Evolutionary conservation across 83 land plant genomes (phyloP).

Genomic region (Thuja plicata): DNA sequence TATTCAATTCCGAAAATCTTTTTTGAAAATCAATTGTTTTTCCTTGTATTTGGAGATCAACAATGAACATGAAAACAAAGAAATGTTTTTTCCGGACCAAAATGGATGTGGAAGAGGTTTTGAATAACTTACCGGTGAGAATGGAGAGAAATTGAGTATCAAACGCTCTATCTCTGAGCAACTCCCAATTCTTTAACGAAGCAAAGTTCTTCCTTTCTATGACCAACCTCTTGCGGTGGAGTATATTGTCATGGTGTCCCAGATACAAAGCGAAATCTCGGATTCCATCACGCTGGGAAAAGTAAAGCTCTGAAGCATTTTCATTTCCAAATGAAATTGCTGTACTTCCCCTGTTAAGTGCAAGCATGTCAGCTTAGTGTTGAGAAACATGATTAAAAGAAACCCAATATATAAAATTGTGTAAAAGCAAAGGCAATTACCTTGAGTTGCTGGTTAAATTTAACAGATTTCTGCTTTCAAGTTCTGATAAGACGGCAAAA

Average conservation of each 20-base stretch:
- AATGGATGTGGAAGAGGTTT: too few relatives aligned
- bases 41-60: too few relatives aligned
- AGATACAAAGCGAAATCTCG: conserved; percentile 53
- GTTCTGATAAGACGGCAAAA: conserved; percentile 23
- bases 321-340: conserved; percentile 42
- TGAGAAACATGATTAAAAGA: too few relatives aligned
- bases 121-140: conserved; percentile 39
- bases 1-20: too few relatives aligned
- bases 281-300: conserved; percentile 53
- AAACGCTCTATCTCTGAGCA: conserved; percentile 32
- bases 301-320: conserved; percentile 37
- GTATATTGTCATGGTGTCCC: conserved; percentile 11
- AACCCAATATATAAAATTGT: too few relatives aligned
- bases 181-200: conserved; percentile 50
- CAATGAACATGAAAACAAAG: too few relatives aligned
- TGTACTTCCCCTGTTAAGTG: conserved; percentile 21
- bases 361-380: too few relatives aligned
- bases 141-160: conserved; percentile 14
- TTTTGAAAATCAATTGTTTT: too few relatives aligned
- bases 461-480: too few relatives aligned
- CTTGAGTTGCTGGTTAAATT: too few relatives aligned
- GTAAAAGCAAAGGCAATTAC: neutral
- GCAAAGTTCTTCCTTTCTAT: conserved; percentile 43
- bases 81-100: too few relatives aligned
- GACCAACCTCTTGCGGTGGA: conserved; percentile 31